Evolutionary conservation across 2,329 filamentous ascomycete genomes (phyloP), one percentile per base, ranked within the genome.

Genomic region (Pleomassaria siparia): DNA sequence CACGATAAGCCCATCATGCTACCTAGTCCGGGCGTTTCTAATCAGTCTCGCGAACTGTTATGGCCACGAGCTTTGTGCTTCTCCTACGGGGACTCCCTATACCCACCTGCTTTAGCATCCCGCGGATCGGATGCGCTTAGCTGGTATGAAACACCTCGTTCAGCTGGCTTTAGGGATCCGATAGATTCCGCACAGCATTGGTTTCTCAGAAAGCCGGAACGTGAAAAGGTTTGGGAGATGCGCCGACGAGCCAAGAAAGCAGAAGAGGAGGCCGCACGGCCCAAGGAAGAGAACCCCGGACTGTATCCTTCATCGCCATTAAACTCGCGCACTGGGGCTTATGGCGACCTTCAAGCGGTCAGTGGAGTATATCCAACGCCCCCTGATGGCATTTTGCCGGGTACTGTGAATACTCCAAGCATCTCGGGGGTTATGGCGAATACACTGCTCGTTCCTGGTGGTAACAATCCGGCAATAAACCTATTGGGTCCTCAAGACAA

Each of bases 241-340:
- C 70, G 64, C 6, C 70, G 76, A 29, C 62, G 66, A 40, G 72
- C 80, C 54, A 61, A 66, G 12, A 76, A 70, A 56, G 70, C 68
- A 20, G 73, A 76, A 20, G 80, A 74, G 52, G 79, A 75, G 1
- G 74, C 80, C 41, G 47, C 55, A 16, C 61, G 59, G 30, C 54
- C 52, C 16, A 69, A 67, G 46, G 64, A 67, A 10, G 67, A 71
- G 13, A 49, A 51, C 15, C 47, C 54, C 7, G 55, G 49, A 4
- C 45, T 67, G 2, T 60, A 62, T 33, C 63, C 70, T 3, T 70
- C 71, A 4, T 73, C 71, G 9, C 70, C 71, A 7, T 47, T 71
- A 10, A 69, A 72, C 41, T 58, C 63, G 28, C 62, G 71, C 13
- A 53, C 55, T 28, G 63, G 64, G 5, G 51, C 55, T 6, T 69